A percentile compares a stretch with the other conserved stretches of the same genome.
Evolutionary conservation across 108 stramenopile species (phyloP).

Genomic region (Epithemia pelagica): DNA sequence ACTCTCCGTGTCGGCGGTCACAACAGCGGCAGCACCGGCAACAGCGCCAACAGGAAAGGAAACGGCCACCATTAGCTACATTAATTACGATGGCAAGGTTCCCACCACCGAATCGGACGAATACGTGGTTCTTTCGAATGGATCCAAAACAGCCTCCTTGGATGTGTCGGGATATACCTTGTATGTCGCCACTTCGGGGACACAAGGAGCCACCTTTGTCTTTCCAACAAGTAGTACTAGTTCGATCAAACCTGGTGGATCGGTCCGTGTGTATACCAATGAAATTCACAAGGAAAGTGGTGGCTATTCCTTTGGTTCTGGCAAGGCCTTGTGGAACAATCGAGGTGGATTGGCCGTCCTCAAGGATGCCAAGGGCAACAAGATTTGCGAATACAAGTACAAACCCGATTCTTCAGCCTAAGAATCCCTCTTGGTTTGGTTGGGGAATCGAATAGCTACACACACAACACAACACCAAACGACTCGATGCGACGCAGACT

Average conservation of each 20-base stretch:
- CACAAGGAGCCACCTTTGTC: constrained; percentile 27
- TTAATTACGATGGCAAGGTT: constrained; percentile 24
- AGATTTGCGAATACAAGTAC: constrained; percentile 32
- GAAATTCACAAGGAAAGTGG: constrained; percentile 39
- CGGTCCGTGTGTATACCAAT: constrained; percentile 28
- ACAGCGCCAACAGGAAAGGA: not conserved
- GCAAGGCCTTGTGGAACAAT: constrained; percentile 33
- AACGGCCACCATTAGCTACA: constrained; percentile 14
- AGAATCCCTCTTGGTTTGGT: too few species aligned
- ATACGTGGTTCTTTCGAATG: constrained; percentile 23
- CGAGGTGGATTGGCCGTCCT: constrained; percentile 28
- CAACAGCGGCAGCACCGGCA: too few species aligned
- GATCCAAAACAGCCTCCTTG: constrained; percentile 16
- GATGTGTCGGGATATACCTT: constrained; percentile 26
- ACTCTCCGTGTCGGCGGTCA: not conserved
- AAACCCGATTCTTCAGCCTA: too few species aligned
- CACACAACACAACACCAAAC: too few species aligned
- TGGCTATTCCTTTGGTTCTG: constrained; percentile 21
- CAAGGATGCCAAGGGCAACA: constrained; percentile 23
- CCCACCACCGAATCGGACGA: constrained; percentile 27
- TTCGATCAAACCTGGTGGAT: constrained; percentile 17
- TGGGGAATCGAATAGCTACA: too few species aligned
- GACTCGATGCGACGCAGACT: too few species aligned
- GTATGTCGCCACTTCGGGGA: constrained; percentile 26
- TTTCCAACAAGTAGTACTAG: constrained; percentile 17